phyloP scores from a whole-genome alignment of 2,329 filamentous ascomycete species.

The Aspergillus neoniger region DNA sequence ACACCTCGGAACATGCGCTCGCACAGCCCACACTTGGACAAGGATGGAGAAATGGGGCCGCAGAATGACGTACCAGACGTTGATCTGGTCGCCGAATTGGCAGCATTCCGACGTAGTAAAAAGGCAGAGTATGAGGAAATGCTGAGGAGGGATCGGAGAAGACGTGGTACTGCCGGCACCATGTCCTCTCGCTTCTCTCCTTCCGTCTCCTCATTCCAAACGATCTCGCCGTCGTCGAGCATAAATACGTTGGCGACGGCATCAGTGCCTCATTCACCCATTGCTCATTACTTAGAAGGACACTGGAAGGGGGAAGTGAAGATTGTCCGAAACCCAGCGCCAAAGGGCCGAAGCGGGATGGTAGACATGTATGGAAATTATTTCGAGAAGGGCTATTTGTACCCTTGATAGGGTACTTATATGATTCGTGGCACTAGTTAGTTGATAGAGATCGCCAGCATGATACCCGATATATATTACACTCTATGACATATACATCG shows the following conservation, averaged over 20 bases:
- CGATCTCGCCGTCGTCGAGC: constrained; percentile 21
- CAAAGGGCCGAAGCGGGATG: constrained; percentile 44
- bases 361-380: constrained; percentile 58
- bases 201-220: constrained; percentile 10
- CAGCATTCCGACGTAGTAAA: constrained; percentile 55
- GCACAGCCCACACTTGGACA: background rate
- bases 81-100: constrained; percentile 58
- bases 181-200: constrained; percentile 19
- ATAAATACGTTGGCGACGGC: constrained; percentile 8
- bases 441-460: background rate
- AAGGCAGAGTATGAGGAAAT: constrained; percentile 52
- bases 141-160: constrained; percentile 28
- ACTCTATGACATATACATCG: too few species aligned
- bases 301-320: constrained; percentile 63
- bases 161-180: constrained; percentile 29
- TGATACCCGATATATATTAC: background rate
- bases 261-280: constrained; percentile 25
- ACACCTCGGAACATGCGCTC: background rate
- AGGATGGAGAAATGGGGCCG: background rate
- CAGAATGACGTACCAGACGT: constrained; percentile 28
- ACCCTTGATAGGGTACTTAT: constrained; percentile 43
- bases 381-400: constrained; percentile 55
- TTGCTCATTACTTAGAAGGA: constrained; percentile 53
- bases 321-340: constrained; percentile 52
- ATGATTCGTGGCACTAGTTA: background rate